Conservation (phyloP, 805 yeast genomes). For the Wickerhamiella parazyma region DNA sequence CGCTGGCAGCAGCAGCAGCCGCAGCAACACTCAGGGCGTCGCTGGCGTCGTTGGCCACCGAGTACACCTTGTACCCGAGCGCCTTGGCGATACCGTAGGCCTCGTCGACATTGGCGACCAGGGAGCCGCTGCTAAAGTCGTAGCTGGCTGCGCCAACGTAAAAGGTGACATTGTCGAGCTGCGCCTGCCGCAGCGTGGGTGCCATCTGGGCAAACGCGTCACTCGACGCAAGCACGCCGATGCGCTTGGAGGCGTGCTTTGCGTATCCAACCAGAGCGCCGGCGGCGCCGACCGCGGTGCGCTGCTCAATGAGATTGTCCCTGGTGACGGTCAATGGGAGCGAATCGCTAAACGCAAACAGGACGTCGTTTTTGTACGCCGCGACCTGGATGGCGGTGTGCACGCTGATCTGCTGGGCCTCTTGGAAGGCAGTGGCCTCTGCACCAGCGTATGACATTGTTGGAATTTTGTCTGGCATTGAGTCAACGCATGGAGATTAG, state of each 20-base stretch:
- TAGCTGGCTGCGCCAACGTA: conserved; percentile 68
- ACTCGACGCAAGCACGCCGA: conserved; percentile 48
- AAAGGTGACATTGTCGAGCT: conserved; percentile 31
- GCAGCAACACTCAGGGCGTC: conserved; percentile 49
- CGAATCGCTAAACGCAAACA: conserved; percentile 48
- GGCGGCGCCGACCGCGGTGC: conserved; percentile 77
- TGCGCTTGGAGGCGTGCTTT: conserved; percentile 19
- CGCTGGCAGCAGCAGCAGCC: conserved; percentile 39
- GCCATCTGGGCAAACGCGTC: conserved; percentile 56
- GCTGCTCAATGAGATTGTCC: conserved; percentile 41
- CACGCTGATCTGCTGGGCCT: conserved; percentile 14
- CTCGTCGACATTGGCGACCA: conserved; percentile 50
- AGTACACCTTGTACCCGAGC: conserved; percentile 46
- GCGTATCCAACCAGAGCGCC: conserved; percentile 60
- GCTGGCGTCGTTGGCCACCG: conserved; percentile 46
- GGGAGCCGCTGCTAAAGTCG: conserved; percentile 36
- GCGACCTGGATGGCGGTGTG: conserved; percentile 24
- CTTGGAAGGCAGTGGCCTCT: neutral
- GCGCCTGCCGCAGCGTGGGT: conserved; percentile 32
- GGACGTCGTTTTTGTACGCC: conserved; percentile 25
- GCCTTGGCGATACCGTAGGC: conserved; percentile 49
- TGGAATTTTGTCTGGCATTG: neutral
- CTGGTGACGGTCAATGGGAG: conserved; percentile 44
- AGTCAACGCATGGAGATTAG: neutral
- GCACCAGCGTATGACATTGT: conserved; percentile 3